Evolutionary conservation across 2,329 filamentous ascomycete species (phyloP).

Genomic region (Nemania bipapillata): DNA sequence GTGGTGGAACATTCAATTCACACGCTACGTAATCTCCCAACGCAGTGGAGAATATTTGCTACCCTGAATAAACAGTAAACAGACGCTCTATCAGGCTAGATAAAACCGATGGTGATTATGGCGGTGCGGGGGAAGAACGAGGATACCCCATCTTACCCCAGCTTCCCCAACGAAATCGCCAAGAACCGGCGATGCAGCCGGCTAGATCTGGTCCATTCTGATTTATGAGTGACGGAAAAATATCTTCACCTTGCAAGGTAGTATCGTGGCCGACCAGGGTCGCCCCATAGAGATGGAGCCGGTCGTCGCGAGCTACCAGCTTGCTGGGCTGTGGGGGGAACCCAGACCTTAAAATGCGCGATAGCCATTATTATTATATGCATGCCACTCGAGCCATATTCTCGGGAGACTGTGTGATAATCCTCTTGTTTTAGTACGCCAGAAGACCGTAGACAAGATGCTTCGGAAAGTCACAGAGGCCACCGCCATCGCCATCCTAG

Average conservation of each 20-base stretch:
- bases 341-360: conserved; percentile 10
- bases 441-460: conserved; percentile 17
- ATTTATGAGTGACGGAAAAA: conserved; percentile 41
- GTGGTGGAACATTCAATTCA: conserved; percentile 37
- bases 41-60: conserved; percentile 1
- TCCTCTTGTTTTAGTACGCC: neutral
- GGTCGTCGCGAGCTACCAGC: neutral
- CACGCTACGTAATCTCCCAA: neutral
- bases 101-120: neutral
- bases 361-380: neutral
- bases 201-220: conserved; percentile 5
- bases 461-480: conserved; percentile 15
- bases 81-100: conserved; percentile 9
- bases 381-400: neutral
- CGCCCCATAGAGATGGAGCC: neutral
- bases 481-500: conserved; percentile 15
- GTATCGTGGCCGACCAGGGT: neutral
- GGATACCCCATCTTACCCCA: conserved; percentile 26
- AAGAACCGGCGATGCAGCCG: neutral
- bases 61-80: neutral
- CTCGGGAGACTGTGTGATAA: neutral
- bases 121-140: conserved; percentile 19
- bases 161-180: conserved; percentile 30
- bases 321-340: neutral
- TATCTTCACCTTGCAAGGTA: conserved; percentile 15